Base-by-base conservation (phyloP, 176 grass and related monocot species). In the Juncus effusus region DNA sequence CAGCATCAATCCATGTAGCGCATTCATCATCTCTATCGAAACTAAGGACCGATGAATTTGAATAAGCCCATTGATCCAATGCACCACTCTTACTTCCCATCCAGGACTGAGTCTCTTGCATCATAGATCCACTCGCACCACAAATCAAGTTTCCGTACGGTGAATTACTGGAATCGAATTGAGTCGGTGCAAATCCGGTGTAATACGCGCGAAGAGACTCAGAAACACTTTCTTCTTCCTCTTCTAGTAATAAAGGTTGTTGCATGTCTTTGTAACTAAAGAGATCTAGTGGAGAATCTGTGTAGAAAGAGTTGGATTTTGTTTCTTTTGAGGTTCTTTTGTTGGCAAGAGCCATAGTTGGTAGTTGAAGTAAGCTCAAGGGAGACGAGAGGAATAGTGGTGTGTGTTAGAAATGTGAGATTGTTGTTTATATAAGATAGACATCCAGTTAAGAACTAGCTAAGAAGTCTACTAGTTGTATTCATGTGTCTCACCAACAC, bases 1-100 rank as follows among this genome's bases (percentile, higher is more conserved):
- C 80, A 67, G 79, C 84, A 61, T 71, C 57, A 16, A 63, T 69
- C 93, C 93, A 97, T 45, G 78, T 67, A 3, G 84, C 66, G 4
- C 84, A 85, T 2, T 90, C 84, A 10, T 91, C 87, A 2, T 85
- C 87, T 0, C 57, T 74, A 35, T 97, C 93, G 13, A 97, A 97
- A 72, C 88, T 86, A 69, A 97, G 88, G 45, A 97, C 82, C 50
- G 88, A 97, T 44, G 93, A 82, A 79, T 74, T 85, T 3, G 92
- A 88, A 80, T 76, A 81, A 49, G 83, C 67, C 63, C 73, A 84
- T 59, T 79, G 44, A 13, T 65, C 61, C 0, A 81, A 74, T 1
- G 57, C 52, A 2, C 64, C 67, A 3, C 44, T 68, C 12, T 59
- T 49, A 56, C 56, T 0, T 59, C 67, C 66, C 69, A 89, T 66